Base-by-base conservation (phyloP, 345 rosid species). In the Gossypium anomalum region DNA sequence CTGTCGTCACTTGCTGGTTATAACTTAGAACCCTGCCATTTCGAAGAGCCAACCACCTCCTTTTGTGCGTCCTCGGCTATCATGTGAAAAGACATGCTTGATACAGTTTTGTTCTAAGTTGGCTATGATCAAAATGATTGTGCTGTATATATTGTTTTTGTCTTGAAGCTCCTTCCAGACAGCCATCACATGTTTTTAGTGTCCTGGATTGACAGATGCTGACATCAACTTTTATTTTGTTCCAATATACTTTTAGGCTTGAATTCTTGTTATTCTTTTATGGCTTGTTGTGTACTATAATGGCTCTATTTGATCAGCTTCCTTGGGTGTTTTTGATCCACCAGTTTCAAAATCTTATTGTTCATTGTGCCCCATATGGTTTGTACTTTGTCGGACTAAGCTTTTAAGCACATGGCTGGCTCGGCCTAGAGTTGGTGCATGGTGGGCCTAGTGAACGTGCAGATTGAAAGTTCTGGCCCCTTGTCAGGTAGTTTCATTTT, bases 371-470 rank as follows among this genome's bases (percentile, higher is more conserved):
- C 76, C 47, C 63, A 15, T 3, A 16, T 9, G 10, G 53, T 47
- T 60, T 38, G 27, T 19, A 56, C 60, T 56, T 56, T 56, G 16
- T 23, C 47, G 44, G 66, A 45, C 17, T 9, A 34, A 19, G 57
- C 68, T 73, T 47, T 19, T 73, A 48, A 16, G 56, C 68, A 73
- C 68, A 73, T 73, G 68, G 67, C 27, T 73, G 47, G 68, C 56
- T 58, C 13, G 56, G 66, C 41, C 20, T 9, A 17, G 22, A 16
- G 19, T 53, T 53, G 41, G 41, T 34, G 41, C 41, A 5, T 34
- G 57, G 57, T 22, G 57, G 13, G 57, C 2, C 57, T 53, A 20
- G 57, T 53, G 57, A 53, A 53, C 57, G 11, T 53, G 57, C 20
- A 53, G 11, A 9, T 53, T 53, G 57, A 53, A 53, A 53, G 57